phyloP scores from a whole-genome alignment of 78 protist species.

The Dictyostelium firmibasis region DNA sequence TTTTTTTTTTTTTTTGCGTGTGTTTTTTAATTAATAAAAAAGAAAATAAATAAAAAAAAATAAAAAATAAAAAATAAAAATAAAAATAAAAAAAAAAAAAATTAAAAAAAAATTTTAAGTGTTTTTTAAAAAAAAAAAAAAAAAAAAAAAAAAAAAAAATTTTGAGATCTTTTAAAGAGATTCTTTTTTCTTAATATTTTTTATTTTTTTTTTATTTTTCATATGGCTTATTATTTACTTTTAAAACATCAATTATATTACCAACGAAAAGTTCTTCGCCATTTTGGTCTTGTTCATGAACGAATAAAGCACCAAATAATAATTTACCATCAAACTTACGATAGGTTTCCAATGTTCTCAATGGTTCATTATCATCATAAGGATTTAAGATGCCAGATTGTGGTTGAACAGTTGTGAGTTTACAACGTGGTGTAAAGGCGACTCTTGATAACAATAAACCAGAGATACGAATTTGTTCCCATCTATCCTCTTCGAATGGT shows the following conservation, averaged over 20 bases:
- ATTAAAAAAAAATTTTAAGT: not conserved
- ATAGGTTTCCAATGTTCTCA: constrained; percentile 21
- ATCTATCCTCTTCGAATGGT: constrained; percentile 56
- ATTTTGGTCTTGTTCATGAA: not conserved
- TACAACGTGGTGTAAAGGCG: not conserved
- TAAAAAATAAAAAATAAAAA: not conserved
- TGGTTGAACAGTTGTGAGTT: constrained; percentile 17
- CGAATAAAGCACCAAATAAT: constrained; percentile 3
- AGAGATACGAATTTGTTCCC: not conserved
- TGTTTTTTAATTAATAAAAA: not conserved
- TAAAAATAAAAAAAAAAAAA: not conserved
- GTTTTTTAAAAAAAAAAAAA: not conserved
- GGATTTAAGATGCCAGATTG: constrained; percentile 12
- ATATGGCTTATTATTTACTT: not conserved
- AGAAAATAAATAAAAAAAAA: not conserved
- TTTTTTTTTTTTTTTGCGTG: not conserved
- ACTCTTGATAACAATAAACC: not conserved
- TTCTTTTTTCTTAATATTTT: not conserved
- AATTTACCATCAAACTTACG: not conserved
- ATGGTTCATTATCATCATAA: constrained; percentile 45
- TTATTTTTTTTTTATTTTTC: not conserved
- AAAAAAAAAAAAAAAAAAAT: not conserved
- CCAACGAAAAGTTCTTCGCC: constrained; percentile 25
- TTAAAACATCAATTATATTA: constrained; percentile 34
- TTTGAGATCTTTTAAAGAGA: not conserved